Conservation (phyloP, 306 rosid genomes). For the Castanea crenata region DNA sequence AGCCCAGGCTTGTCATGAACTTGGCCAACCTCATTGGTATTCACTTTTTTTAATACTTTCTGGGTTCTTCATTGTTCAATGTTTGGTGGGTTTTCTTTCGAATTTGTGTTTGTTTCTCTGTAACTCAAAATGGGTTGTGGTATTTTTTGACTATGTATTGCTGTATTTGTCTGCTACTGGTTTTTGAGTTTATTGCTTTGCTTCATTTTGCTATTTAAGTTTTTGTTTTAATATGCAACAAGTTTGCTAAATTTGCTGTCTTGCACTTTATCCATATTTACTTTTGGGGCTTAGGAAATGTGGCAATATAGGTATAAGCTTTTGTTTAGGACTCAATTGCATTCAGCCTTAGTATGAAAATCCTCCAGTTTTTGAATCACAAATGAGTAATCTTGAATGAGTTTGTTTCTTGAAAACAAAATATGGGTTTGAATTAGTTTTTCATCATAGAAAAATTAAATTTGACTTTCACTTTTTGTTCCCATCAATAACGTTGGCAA, state of each 20-base stretch:
- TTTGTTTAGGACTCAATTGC: neutral
- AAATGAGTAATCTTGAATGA: neutral
- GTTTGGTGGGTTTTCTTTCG: neutral
- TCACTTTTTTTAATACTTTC: neutral
- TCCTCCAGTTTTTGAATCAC: neutral
- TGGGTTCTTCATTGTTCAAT: neutral
- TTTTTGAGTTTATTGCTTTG: neutral
- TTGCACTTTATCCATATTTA: neutral
- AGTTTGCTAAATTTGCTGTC: neutral
- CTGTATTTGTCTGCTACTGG: neutral
- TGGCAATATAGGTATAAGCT: neutral
- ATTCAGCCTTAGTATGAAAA: neutral
- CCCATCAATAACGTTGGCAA: neutral
- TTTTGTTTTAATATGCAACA: neutral
- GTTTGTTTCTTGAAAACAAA: neutral
- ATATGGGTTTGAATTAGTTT: neutral
- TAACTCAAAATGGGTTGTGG: neutral
- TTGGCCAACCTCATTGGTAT: conserved; percentile 86
- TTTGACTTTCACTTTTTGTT: neutral
- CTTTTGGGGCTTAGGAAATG: conserved; percentile 8
- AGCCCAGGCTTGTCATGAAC: conserved; percentile 76
- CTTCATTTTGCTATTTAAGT: neutral
- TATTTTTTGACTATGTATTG: neutral
- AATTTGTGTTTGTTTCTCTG: neutral
- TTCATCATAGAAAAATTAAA: neutral